Base-by-base conservation (phyloP, 306 rosid species). In the Vicia villosa region DNA sequence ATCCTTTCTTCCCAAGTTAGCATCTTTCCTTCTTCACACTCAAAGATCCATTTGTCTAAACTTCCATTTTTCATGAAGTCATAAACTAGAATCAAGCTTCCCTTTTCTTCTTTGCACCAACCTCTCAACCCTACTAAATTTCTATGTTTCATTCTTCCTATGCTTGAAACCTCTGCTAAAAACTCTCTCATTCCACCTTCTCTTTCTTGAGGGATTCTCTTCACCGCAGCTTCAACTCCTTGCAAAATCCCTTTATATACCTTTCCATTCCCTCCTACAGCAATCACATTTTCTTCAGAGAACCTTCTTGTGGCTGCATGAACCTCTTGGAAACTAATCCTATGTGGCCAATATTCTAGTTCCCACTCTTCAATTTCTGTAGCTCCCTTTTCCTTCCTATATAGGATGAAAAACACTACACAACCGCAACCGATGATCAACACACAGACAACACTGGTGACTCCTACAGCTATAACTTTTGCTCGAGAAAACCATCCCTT, bases 31-130 rank as follows among this genome's bases (percentile, higher is more conserved):
- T 81, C 82, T 40, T 70, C 74, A 54, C 89, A 77, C 36, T 82
- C 94, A 40, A 86, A 90, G 30, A 90, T 30, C 73, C 83, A 75
- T 71, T 77, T 81, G 62, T 89, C 92, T 50, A 89, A 62, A 52
- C 86, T 89, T 68, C 96, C 91, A 52, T 86, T 82, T 21, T 58
- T 70, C 96, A 87, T 86, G 72, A 80, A 90, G 70, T 90, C 94
- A 47, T 87, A 90, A 36, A 86, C 81, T 70, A 87, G 54, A 54
- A 87, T 74, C 42, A 90, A 78, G 59, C 61, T 84, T 52, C 81
- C 80, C 32, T 57, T 84, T 32, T 82, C 87, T 43, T 72, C 80
- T 62, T 79, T 90, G 68, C 91, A 90, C 96, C 96, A 90, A 17
- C 94, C 96, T 77, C 77, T 81, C n/a, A 86, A 22, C 14, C 84